A percentile compares a stretch with the other conserved stretches of the same genome.
Conservation (phyloP, 805 yeast genomes). For the Lachancea fermentati region DNA sequence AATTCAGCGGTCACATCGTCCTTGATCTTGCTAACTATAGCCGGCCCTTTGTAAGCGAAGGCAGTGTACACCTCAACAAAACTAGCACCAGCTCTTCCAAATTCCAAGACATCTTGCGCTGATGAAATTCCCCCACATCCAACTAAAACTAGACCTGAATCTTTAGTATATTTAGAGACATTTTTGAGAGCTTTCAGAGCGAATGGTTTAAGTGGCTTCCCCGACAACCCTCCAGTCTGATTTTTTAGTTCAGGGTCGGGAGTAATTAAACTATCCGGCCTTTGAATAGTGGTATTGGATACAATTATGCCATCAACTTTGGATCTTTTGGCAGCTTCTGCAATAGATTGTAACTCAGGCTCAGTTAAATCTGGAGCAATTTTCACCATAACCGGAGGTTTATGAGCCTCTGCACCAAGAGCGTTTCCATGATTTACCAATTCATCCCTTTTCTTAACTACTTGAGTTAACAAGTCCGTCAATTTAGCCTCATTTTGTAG, state of each 20-base stretch:
- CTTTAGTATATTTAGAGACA: slow-evolving; percentile 73
- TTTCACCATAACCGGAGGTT: slow-evolving; percentile 83
- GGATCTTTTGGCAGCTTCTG: slow-evolving; percentile 68
- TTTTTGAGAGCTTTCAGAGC: slow-evolving; percentile 65
- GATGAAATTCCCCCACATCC: slow-evolving; percentile 94
- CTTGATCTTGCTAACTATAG: slow-evolving; percentile 58
- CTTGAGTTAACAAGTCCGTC: slow-evolving; percentile 57
- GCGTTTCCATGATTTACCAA: slow-evolving; percentile 36
- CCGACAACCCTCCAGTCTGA: slow-evolving; percentile 86
- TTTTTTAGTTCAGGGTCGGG: slow-evolving; percentile 36
- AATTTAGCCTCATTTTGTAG: slow-evolving; percentile 75
- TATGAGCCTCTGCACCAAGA: slow-evolving; percentile 24
- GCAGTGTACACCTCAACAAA: slow-evolving; percentile 83
- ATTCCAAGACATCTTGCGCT: slow-evolving; percentile 86
- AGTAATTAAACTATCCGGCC: slow-evolving; percentile 63
- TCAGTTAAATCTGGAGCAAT: slow-evolving; percentile 90
- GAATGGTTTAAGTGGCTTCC: slow-evolving; percentile 81
- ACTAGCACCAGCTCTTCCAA: slow-evolving; percentile 91
- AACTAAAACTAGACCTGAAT: slow-evolving; percentile 63
- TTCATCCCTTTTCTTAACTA: slow-evolving; percentile 65
- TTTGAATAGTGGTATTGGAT: slow-evolving; percentile 84
- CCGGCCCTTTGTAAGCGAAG: slow-evolving; percentile 91
- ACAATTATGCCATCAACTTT: slow-evolving; percentile 87
- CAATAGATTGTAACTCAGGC: slow-evolving; percentile 75
- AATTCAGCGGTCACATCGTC: slow-evolving; percentile 56